Evolutionary conservation across 2,329 filamentous ascomycete species (phyloP).

Genomic region (Alternaria alternata): DNA sequence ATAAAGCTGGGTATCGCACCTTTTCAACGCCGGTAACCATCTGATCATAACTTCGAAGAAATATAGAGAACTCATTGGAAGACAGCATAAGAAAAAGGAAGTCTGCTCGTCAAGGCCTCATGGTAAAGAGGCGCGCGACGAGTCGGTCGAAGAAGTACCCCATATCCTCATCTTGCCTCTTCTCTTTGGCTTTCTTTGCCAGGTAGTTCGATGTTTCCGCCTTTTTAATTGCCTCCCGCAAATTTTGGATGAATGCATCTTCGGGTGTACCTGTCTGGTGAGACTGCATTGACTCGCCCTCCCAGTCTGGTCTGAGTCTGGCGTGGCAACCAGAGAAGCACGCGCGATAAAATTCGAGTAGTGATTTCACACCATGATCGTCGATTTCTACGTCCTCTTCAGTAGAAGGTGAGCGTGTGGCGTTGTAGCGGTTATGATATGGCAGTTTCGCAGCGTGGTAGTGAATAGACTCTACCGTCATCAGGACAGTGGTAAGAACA

Average conservation of each 20-base stretch:
- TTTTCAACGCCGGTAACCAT: background rate
- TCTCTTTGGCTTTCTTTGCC: constrained; percentile 25
- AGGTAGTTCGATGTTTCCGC: constrained; percentile 35
- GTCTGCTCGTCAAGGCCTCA: constrained; percentile 11
- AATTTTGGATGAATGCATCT: constrained; percentile 40
- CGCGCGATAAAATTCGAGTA: constrained; percentile 44
- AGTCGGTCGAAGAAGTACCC: constrained; percentile 50
- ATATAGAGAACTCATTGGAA: background rate
- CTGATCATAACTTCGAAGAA: background rate
- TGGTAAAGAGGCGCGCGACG: constrained; percentile 44
- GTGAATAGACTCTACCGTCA: constrained; percentile 51
- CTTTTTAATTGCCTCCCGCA: constrained; percentile 35
- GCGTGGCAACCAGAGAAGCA: constrained; percentile 48
- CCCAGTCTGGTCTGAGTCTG: constrained; percentile 38
- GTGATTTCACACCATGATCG: constrained; percentile 36
- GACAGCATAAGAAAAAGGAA: background rate
- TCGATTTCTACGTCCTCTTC: constrained; percentile 26
- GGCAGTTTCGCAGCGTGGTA: constrained; percentile 49
- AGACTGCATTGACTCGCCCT: constrained; percentile 29
- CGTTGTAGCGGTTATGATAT: constrained; percentile 39
- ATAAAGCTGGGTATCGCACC: constrained; percentile 11
- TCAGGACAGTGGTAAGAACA: constrained; percentile 44
- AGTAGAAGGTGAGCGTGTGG: background rate
- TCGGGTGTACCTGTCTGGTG: constrained; percentile 14
- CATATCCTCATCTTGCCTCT: constrained; percentile 41